Percentiles rank a stretch among this genome's conserved stretches.
Conservation (phyloP, 2,329 filamentous ascomycete genomes). For the Arthroderma sp. region DNA sequence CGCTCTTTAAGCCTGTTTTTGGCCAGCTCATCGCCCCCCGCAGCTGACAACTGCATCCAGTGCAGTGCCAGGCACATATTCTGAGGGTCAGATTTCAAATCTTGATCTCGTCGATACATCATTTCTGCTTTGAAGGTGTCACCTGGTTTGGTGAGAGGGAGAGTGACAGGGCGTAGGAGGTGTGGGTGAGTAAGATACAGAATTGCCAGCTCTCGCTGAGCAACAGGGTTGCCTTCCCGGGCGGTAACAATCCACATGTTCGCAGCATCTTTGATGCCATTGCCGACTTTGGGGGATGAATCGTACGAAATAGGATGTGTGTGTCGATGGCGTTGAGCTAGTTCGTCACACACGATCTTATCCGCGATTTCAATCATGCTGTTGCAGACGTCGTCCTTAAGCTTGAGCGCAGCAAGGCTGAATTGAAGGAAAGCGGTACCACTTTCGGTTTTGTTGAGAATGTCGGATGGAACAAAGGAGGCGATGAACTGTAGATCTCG, state of each 20-base stretch:
- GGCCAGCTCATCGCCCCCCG: conserved; percentile 76
- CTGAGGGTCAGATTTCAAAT: conserved; percentile 64
- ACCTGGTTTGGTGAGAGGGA: conserved; percentile 70
- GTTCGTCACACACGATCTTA: conserved; percentile 50
- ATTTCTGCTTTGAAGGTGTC: conserved; percentile 86
- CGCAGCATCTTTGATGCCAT: conserved; percentile 57
- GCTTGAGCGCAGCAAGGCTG: conserved; percentile 70
- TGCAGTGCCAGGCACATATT: conserved; percentile 91
- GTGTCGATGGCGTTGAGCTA: conserved; percentile 25
- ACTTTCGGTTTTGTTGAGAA: conserved; percentile 46
- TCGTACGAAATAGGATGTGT: conserved; percentile 24
- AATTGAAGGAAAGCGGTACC: conserved; percentile 83
- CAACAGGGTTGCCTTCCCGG: conserved; percentile 77
- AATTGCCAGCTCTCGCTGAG: conserved; percentile 83
- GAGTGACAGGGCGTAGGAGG: conserved; percentile 62
- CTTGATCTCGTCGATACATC: conserved; percentile 53
- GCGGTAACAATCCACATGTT: conserved; percentile 87
- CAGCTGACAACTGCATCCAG: conserved; percentile 87
- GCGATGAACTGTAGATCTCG: conserved; percentile 65
- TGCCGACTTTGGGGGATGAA: conserved; percentile 21
- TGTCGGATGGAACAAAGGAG: conserved; percentile 46
- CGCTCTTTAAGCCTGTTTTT: conserved; percentile 67
- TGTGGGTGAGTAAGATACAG: conserved; percentile 90
- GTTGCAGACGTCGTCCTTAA: conserved; percentile 77
- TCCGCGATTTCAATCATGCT: conserved; percentile 70